Evolutionary conservation across 306 rosid genomes (phyloP).

Genomic region (Sindora glabra): DNA sequence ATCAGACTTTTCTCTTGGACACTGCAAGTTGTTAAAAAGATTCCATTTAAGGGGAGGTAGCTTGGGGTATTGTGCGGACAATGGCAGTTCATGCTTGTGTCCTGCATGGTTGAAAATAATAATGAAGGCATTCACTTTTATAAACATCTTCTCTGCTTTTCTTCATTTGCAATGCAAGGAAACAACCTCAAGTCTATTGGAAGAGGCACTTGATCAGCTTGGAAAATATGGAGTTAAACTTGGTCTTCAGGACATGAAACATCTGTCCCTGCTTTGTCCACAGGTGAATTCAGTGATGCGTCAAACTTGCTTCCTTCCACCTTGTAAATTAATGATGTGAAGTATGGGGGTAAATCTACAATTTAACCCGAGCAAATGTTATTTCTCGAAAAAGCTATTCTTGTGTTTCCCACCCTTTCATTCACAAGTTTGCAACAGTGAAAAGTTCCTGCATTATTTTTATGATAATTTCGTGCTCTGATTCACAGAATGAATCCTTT

Average conservation of each 20-base stretch:
- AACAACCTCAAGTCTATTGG: constrained; percentile 26
- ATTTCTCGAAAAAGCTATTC: not conserved
- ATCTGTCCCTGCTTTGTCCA: constrained; percentile 63
- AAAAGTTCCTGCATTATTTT: not conserved
- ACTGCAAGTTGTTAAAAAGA: constrained; percentile 53
- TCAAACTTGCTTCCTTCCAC: not conserved
- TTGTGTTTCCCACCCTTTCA: not conserved
- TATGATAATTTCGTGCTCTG: constrained; percentile 14
- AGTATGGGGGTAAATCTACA: not conserved
- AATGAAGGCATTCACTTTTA: constrained; percentile 66
- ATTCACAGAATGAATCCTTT: constrained; percentile 10
- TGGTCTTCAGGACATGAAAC: constrained; percentile 43
- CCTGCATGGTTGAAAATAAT: constrained; percentile 73
- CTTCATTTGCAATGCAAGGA: constrained; percentile 42
- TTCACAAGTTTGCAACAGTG: not conserved
- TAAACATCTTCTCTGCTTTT: constrained; percentile 53
- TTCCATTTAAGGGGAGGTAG: constrained; percentile 21
- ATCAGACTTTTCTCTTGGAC: constrained; percentile 43
- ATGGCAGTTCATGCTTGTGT: constrained; percentile 50
- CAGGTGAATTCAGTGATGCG: constrained; percentile 37
- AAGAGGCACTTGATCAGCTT: constrained; percentile 50
- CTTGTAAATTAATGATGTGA: not conserved
- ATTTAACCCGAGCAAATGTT: not conserved
- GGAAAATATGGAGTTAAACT: constrained; percentile 44
- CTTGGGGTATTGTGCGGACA: not conserved